Base-by-base conservation (phyloP, 2,329 filamentous ascomycete species). In the Akanthomyces lecanii region DNA sequence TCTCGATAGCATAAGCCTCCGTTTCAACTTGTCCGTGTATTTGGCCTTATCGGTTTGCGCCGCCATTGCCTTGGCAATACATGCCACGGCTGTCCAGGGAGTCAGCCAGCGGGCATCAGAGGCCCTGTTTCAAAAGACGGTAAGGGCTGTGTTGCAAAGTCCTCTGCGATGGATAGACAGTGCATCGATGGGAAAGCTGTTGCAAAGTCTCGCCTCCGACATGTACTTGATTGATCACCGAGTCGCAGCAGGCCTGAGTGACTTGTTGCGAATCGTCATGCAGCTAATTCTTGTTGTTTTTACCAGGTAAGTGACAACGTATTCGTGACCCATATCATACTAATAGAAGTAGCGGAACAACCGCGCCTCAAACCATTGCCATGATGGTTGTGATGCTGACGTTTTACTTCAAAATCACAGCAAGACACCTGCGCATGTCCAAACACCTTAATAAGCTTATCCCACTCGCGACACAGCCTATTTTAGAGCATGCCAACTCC, bases 261-360 rank as follows among this genome's bases (percentile, higher is more conserved):
- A 56, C 16, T 40, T 63, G 30, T 36, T 65, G 6, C 28, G 63
- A 3, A 59, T 51, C 18, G 18, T 36, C 3, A 44, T 60, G 45
- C 50, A 62, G 44, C 52, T 62, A 6, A 3, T 51, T 7, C 21
- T 62, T 10, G 88, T 90, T 14, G 36, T 62, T 18, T 25, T 62
- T 25, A 62, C 60, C 12, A 51, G 60, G 60, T 57, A 33, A 40
- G 60, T 30, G 18, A 2, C 30, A 28, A 38, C 21, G 7, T 6
- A 21, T 11, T 16, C 12, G 7, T 47, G 48, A 6, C 5, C 12
- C 8, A 33, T 14, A 33, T 18, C 16, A 50, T 14, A 33, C 60
- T 62, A 7, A 62, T 33, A n/a, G 10, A 4, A 28, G 12, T 18
- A 62, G 60, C 23, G 51, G 33, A 21, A n/a, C 44, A 8, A 28